Evolutionary conservation across 495 filamentous ascomycete species (phyloP).

Genomic region (Amniculicola lignicola): DNA sequence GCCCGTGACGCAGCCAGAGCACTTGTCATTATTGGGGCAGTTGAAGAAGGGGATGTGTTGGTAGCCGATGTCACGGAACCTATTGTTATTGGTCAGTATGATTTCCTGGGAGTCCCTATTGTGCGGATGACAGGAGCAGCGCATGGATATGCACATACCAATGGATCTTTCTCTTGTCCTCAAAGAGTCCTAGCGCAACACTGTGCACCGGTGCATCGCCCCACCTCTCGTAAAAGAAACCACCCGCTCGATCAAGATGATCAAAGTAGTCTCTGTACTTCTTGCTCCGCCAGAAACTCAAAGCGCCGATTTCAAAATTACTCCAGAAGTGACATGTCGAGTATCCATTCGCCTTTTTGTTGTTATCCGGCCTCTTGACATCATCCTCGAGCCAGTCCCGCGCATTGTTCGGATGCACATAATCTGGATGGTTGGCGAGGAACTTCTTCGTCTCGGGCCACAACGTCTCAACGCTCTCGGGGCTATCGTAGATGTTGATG

Average conservation of each 20-base stretch:
- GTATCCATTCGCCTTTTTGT: slow-evolving; percentile 78
- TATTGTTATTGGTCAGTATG: no score
- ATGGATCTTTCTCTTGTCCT: slow-evolving; percentile 85
- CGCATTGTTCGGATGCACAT: slow-evolving; percentile 79
- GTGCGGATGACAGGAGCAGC: background rate
- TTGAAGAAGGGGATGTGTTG: slow-evolving; percentile 98
- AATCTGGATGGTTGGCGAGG: slow-evolving; percentile 72
- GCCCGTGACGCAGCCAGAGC: slow-evolving; percentile 80
- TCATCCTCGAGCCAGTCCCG: slow-evolving; percentile 82
- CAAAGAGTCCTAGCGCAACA: slow-evolving; percentile 90
- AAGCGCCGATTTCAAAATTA: slow-evolving; percentile 96
- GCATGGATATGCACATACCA: slow-evolving; percentile 61
- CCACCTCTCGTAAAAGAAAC: slow-evolving; percentile 99
- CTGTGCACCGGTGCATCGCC: slow-evolving; percentile 97
- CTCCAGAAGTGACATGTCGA: slow-evolving; percentile 99
- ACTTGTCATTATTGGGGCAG: slow-evolving; percentile 95
- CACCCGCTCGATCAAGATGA: slow-evolving; percentile 87
- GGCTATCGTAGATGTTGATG: slow-evolving; percentile 93
- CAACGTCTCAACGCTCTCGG: slow-evolving; percentile 77
- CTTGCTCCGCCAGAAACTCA: slow-evolving; percentile 91
- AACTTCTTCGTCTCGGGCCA: slow-evolving; percentile 95
- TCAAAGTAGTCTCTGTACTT: slow-evolving; percentile 95
- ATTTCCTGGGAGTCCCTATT: no score
- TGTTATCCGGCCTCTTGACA: slow-evolving; percentile 72
- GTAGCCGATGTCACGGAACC: slow-evolving; percentile 99